Evolutionary conservation across 1,139 yeast genomes (phyloP), one percentile per base, ranked within the genome.

Genomic region (Yamadazyma siamensis): DNA sequence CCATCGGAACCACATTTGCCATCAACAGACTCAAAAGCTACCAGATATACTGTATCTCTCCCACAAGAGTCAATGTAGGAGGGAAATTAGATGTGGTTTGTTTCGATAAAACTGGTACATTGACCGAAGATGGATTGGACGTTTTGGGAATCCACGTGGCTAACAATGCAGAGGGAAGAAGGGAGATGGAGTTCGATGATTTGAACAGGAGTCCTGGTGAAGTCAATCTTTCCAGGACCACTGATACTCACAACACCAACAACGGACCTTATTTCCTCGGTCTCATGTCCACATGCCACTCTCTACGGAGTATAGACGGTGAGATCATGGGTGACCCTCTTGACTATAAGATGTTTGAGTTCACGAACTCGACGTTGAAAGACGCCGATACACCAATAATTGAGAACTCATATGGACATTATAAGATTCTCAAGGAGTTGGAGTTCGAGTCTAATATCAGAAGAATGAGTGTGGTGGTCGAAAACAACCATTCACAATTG

Each of bases 51-150:
- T 94, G 98, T 55, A 91, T 88, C 35, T 78, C 96, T 1, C 98
- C 98, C 2, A 84, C 91, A 1, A 71, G 95, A 39, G 94, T 94
- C 26, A 94, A 94, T 52, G 80, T 91, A 18, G 96, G 96, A 21
- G 98, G 98, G 4, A 88, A 91, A 48, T 56, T 94, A 16, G 97
- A 91, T 51, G 77, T 86, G 3, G 67, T 88, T 50, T 87, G 96
- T 49, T 91, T 94, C 58, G 99, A 91, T 60, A 91, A 91, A 53
- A 91, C 99, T 0, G 99, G 99, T 1, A 91, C 99, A 0, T 65
- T 91, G 43, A 91, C 99, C 0, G 98, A 91, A 52, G 98, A 91
- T 54, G 98, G 97, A 0, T 65, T 91, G 28, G 97, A 89, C 54
- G 87, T 94, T 5, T 67, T 88, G 47, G 98, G 98, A 3, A 78